Base-by-base conservation (phyloP, 306 rosid genomes). In the Cucurbita moschata region DNA sequence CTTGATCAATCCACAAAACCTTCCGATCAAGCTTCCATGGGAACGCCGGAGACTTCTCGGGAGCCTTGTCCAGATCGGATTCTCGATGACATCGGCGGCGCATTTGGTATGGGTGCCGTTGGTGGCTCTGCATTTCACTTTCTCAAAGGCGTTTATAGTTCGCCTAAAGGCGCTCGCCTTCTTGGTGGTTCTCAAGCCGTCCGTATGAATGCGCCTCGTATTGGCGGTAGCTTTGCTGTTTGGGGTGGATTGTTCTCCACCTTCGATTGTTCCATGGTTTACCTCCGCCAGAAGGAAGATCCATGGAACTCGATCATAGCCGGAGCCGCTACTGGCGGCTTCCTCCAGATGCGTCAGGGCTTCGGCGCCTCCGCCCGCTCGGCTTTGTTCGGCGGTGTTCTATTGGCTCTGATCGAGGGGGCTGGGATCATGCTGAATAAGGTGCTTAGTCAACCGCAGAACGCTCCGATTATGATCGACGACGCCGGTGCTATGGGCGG, bases 181-280 rank as follows among this genome's bases (percentile, higher is more conserved):
- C 3, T 81, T 60, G 92, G 94, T 46, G 96, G 90, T 9, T 60
- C 94, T 1, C 97, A 90, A 57, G 97, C 96, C 57, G 84, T 90
- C 5, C 87, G 89, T 15, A 94, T 92, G 86, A 92, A 88, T 86
- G 96, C 93, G 2, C 96, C 96, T 0, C 89, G 98, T 8, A 85
- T 90, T 38, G 98, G 96, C 0, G 96, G 98, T 0, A 82, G 93
- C 82, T 92, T 92, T 75, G 91, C 96, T 67, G 90, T 92, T 0
- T 92, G 98, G 98, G 96, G 98, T 0, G 96, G 96, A 10, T 77
- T 92, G 21, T 92, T 90, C 85, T 92, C 98, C 37, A 73, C 93
- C 39, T 88, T 88, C 74, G 98, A 92, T 77, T 90, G 96, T 75
- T 55, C 91, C 64, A 79, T 92, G 90, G 96, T 92, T 42, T 88